A percentile compares a stretch with the other conserved stretches of the same genome.
phyloP scores from a whole-genome alignment of 371 early-diverging fungal genomes.

The Syncephalastrum monosporum region DNA sequence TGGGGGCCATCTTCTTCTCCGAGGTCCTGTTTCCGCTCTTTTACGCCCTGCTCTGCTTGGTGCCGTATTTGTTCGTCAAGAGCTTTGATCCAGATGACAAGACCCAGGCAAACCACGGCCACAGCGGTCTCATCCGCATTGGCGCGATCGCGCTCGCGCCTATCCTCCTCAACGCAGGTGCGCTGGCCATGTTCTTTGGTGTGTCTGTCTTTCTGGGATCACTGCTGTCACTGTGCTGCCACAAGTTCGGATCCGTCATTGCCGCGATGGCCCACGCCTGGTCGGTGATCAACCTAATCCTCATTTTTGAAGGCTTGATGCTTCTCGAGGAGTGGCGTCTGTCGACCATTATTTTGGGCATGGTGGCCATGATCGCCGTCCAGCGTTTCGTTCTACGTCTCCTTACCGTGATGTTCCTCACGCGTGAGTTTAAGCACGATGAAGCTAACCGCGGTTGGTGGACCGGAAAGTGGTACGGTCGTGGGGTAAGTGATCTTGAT shows the following conservation, averaged over 20 bases:
- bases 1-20: conserved; percentile 68
- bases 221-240: conserved; percentile 58
- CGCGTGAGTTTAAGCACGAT: conserved; percentile 82
- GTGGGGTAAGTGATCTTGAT: conserved; percentile 62
- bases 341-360: conserved; percentile 62
- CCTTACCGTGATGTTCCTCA: conserved; percentile 68
- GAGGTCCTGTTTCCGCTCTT: conserved; percentile 75
- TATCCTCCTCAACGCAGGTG: conserved; percentile 68
- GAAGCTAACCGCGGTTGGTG: conserved; percentile 87
- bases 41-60: conserved; percentile 60
- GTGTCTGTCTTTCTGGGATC: conserved; percentile 73
- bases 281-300: conserved; percentile 62
- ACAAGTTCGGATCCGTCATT: conserved; percentile 70
- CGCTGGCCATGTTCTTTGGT: conserved; percentile 68
- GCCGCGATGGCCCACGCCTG: conserved; percentile 71
- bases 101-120: conserved; percentile 37
- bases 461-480: conserved; percentile 86
- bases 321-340: conserved; percentile 67
- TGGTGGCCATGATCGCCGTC: conserved; percentile 63
- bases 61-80: conserved; percentile 68
- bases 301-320: conserved; percentile 66
- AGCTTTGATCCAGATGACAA: conserved; percentile 40
- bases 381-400: conserved; percentile 73
- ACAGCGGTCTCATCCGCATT: conserved; percentile 59
- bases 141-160: conserved; percentile 72